Percentiles rank a stretch among this genome's conserved stretches.
These are phyloP conservation scores for Cadophora sp. DNA, from an alignment of 2,329 filamentous ascomycete genomes.

Conservation along the genomic window DNA sequence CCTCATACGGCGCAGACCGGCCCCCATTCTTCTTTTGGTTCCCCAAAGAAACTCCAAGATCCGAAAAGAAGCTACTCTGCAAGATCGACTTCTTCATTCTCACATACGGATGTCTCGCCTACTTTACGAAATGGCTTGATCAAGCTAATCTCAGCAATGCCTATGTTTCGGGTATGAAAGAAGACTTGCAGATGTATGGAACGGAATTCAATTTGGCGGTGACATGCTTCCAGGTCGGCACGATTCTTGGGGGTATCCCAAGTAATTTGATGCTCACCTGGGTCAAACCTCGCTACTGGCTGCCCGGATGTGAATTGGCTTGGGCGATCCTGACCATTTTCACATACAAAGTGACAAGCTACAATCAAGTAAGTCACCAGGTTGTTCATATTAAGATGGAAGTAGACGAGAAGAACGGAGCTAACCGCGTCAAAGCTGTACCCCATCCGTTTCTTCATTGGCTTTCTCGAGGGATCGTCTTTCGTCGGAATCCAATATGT, in stretches of 20 bases:
- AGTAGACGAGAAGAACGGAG: not conserved
- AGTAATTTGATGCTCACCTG: conserved; percentile 27
- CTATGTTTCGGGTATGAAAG: conserved; percentile 43
- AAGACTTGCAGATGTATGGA: conserved; percentile 54
- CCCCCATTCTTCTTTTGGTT: not conserved
- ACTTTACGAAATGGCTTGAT: conserved; percentile 53
- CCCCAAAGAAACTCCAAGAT: not conserved
- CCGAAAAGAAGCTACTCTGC: conserved; percentile 1
- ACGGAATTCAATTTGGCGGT: conserved; percentile 60
- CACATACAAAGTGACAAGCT: conserved; percentile 17
- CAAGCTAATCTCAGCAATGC: conserved; percentile 41
- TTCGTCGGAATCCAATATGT: conserved; percentile 52
- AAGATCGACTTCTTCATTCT: conserved; percentile 31
- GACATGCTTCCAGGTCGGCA: conserved; percentile 56
- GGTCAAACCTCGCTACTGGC: conserved; percentile 33
- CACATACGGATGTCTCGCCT: conserved; percentile 43
- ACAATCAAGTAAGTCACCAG: conserved; percentile 14
- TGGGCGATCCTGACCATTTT: conserved; percentile 25
- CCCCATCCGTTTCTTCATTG: conserved; percentile 36
- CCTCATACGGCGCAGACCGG: not conserved
- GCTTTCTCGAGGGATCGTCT: conserved; percentile 43
- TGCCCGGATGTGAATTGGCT: conserved; percentile 23
- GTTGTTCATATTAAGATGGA: too few species aligned
- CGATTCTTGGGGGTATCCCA: conserved; percentile 28
- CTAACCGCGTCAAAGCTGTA: conserved; percentile 38